phyloP scores from a whole-genome alignment of 345 rosid species.

The Lepidium africanum region DNA sequence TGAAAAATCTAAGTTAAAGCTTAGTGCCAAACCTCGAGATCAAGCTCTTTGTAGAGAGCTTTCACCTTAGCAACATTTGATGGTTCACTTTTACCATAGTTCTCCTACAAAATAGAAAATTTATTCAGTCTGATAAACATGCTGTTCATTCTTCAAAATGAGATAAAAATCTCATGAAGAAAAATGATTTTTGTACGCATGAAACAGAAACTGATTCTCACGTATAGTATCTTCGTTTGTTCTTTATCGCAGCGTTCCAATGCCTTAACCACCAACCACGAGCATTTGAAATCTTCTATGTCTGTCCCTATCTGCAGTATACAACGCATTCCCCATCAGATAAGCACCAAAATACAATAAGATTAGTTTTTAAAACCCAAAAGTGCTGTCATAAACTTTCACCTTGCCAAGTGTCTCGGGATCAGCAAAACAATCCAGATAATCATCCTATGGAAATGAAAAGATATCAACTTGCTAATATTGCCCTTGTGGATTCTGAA shows the following conservation, averaged over 20 bases:
- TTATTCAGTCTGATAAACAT: neutral
- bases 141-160: neutral
- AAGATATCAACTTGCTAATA: neutral
- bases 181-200: neutral
- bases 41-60: constrained; percentile 57
- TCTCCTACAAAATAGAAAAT: constrained; percentile 34
- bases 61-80: constrained; percentile 53
- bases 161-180: neutral
- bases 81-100: constrained; percentile 67
- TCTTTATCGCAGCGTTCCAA: constrained; percentile 57
- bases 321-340: neutral
- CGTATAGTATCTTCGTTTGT: constrained; percentile 54
- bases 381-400: neutral
- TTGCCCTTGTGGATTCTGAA: neutral
- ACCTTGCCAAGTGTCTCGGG: constrained; percentile 76
- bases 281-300: constrained; percentile 81
- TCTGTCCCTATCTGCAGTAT: constrained; percentile 71
- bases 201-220: constrained; percentile 20
- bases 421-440: constrained; percentile 75
- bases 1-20: neutral
- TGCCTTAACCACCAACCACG: constrained; percentile 84
- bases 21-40: constrained; percentile 53
- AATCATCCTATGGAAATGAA: constrained; percentile 53
- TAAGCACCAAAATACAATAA: neutral
- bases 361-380: neutral